These are phyloP conservation scores for Globisporangium paddicum DNA, from an alignment of 352 stramenopile genomes.

Conservation along the genomic window DNA sequence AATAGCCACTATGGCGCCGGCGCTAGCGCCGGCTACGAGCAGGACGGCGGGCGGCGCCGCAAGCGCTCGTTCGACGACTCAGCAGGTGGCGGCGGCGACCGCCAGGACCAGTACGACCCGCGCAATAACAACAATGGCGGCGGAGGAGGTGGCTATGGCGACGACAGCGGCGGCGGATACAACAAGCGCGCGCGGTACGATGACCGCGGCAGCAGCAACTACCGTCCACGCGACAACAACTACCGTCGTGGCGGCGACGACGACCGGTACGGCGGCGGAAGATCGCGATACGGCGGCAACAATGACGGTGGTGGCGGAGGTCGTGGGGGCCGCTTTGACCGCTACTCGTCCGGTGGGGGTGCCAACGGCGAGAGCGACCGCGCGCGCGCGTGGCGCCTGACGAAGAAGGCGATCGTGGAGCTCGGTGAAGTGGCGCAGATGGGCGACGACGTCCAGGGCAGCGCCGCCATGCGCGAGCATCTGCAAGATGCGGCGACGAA, in stretches of 20 bases:
- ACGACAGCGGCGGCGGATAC: slow-evolving; percentile 38
- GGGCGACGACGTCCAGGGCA: slow-evolving; percentile 25
- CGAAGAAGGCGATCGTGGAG: slow-evolving; percentile 73
- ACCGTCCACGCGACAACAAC: slow-evolving; percentile 20
- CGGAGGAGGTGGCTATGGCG: slow-evolving; percentile 45
- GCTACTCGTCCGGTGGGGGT: slow-evolving; percentile 14
- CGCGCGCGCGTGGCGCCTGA: slow-evolving; percentile 60
- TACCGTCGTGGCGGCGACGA: slow-evolving; percentile 19
- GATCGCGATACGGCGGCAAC: slow-evolving; percentile 25
- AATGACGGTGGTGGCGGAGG: not conserved
- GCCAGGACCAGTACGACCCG: slow-evolving; percentile 13
- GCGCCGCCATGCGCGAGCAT: slow-evolving; percentile 35
- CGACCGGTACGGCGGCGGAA: slow-evolving; percentile 23
- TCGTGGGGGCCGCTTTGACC: slow-evolving; percentile 20
- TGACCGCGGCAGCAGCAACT: slow-evolving; percentile 24
- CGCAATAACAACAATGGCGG: slow-evolving; percentile 15
- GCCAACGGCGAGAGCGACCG: slow-evolving; percentile 50
- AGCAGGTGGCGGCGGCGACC: slow-evolving; percentile 4
- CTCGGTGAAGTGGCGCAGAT: slow-evolving; percentile 38
- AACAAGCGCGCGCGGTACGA: slow-evolving; percentile 57
- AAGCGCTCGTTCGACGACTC: slow-evolving; percentile 63
- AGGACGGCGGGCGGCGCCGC: slow-evolving; percentile 24
- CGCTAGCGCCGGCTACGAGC: slow-evolving; percentile 15
- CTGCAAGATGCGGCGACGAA: slow-evolving; percentile 32
- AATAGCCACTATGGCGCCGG: slow-evolving; percentile 11